Conservation (phyloP, 2,329 filamentous ascomycete genomes). For the Fusarium sp. region DNA sequence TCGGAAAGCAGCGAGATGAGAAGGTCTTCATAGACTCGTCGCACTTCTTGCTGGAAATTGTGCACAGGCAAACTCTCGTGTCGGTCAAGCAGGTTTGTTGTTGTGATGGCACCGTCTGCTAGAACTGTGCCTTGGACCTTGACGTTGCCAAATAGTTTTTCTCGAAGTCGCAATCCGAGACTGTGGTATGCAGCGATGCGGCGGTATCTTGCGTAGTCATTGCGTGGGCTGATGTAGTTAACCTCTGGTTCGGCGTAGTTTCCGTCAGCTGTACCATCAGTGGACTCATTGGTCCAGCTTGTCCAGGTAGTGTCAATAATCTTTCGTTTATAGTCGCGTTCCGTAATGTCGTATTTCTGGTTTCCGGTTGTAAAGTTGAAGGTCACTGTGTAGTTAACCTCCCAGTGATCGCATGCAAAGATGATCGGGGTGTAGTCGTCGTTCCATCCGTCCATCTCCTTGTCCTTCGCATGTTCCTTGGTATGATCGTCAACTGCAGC, state of each 20-base stretch:
- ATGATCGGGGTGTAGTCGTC: constrained; percentile 29
- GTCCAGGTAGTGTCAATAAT: constrained; percentile 37
- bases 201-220: constrained; percentile 14
- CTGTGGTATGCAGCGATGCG: constrained; percentile 36
- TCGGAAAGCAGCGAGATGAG: constrained; percentile 41
- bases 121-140: background rate
- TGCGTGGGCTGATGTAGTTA: constrained; percentile 35
- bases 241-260: constrained; percentile 26
- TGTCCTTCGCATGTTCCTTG: constrained; percentile 2
- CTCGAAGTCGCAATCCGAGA: constrained; percentile 24
- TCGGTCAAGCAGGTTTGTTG: constrained; percentile 30
- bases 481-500: constrained; percentile 19
- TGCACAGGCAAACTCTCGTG: constrained; percentile 23
- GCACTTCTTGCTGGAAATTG: constrained; percentile 21
- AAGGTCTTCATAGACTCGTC: constrained; percentile 26
- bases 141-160: constrained; percentile 16
- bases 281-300: background rate
- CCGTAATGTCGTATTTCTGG: constrained; percentile 25
- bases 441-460: constrained; percentile 11
- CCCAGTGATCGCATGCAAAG: constrained; percentile 44
- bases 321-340: constrained; percentile 34
- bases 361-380: constrained; percentile 36
- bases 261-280: constrained; percentile 31
- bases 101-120: constrained; percentile 9
- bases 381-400: constrained; percentile 37